Evolutionary conservation across 2,329 filamentous ascomycete species (phyloP).

Genomic region (Fusarium sterilihyphosum): DNA sequence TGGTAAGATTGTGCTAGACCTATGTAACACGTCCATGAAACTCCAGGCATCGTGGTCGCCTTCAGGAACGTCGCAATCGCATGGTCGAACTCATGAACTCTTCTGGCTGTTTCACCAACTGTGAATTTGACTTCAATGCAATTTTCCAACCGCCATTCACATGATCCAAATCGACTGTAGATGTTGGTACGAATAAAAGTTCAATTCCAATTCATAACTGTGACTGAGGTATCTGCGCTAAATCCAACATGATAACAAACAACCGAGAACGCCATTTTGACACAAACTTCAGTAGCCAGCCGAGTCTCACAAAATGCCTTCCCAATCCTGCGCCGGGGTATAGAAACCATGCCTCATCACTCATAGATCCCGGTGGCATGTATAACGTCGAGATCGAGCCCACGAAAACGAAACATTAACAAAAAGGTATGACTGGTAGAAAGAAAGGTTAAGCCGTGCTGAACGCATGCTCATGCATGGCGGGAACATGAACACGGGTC

Average conservation of each 20-base stretch:
- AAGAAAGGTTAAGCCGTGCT: not conserved
- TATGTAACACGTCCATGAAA: not conserved
- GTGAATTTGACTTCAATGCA: too few species aligned
- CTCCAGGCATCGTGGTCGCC: not conserved
- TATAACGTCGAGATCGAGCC: not conserved
- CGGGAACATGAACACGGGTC: too few species aligned
- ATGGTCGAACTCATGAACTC: not conserved
- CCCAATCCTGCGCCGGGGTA: constrained; percentile 20
- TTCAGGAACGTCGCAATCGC: not conserved
- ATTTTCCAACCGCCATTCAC: not conserved
- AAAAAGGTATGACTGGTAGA: rapidly evolving
- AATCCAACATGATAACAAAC: constrained; percentile 7
- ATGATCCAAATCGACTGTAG: not conserved
- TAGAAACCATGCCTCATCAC: constrained; percentile 27
- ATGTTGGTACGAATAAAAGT: not conserved
- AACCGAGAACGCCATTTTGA: constrained; percentile 12
- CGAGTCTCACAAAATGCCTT: constrained; percentile 14
- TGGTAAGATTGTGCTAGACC: not conserved
- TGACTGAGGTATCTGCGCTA: constrained; percentile 25
- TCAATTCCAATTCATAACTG: not conserved
- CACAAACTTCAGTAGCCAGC: constrained; percentile 7
- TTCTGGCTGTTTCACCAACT: not conserved
- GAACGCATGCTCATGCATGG: not conserved
- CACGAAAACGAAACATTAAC: not conserved
- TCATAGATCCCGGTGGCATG: not conserved